These are phyloP conservation scores for Aspergillaceae sp. DNA, from an alignment of 2,329 filamentous ascomycete species.

Conservation along the genomic window DNA sequence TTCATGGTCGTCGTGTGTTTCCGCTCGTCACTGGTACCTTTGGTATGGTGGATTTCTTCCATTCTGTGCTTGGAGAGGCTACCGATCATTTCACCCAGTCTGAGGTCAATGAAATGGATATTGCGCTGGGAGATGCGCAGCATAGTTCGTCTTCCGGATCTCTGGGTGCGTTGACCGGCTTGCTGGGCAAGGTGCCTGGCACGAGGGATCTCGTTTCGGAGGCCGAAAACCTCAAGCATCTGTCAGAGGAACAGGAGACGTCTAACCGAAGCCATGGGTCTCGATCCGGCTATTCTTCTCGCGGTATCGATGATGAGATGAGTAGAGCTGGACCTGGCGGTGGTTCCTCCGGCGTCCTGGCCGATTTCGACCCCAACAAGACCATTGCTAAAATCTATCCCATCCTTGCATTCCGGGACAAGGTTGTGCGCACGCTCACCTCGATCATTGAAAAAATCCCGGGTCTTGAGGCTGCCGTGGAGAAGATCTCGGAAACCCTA, in stretches of 20 bases:
- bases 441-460: slow-evolving; percentile 84
- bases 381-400: slow-evolving; percentile 80
- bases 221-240: slow-evolving; percentile 54
- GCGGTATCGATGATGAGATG: slow-evolving; percentile 10
- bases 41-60: slow-evolving; percentile 74
- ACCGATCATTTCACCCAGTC: slow-evolving; percentile 79
- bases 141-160: slow-evolving; percentile 36
- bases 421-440: slow-evolving; percentile 79
- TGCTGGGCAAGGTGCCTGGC: slow-evolving; percentile 69
- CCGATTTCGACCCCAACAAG: slow-evolving; percentile 69
- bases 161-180: slow-evolving; percentile 57
- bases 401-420: slow-evolving; percentile 87
- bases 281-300: slow-evolving; percentile 19
- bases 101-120: slow-evolving; percentile 71
- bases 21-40: slow-evolving; percentile 66
- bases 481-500: slow-evolving; percentile 86
- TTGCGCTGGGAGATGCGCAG: slow-evolving; percentile 62
- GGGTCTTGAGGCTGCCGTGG: slow-evolving; percentile 77
- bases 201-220: slow-evolving; percentile 59
- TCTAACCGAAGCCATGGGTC: slow-evolving; percentile 41
- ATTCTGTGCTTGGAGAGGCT: slow-evolving; percentile 67
- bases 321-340: slow-evolving; percentile 37
- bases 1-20: slow-evolving; percentile 58
- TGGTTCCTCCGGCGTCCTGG: slow-evolving; percentile 60
- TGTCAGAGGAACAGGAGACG: slow-evolving; percentile 56